These are phyloP conservation scores for Pleurotus tuoliensis DNA, from an alignment of 768 basidiomycete species.

Conservation along the genomic window DNA sequence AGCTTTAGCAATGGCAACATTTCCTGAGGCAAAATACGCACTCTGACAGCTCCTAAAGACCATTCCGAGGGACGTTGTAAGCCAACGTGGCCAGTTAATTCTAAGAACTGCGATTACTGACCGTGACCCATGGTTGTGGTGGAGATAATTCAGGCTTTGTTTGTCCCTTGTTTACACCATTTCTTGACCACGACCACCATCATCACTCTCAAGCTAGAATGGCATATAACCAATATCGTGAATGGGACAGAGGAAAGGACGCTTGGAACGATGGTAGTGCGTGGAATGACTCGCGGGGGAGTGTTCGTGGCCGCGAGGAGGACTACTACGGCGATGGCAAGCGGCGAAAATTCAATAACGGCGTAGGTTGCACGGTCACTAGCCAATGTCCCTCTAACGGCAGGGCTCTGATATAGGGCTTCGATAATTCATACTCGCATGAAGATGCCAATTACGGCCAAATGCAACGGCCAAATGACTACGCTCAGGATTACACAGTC, in stretches of 20 bases:
- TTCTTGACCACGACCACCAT: slow-evolving; percentile 23
- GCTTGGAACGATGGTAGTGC: slow-evolving; percentile 31
- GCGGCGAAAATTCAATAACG: slow-evolving; percentile 75
- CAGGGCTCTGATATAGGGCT: slow-evolving; percentile 37
- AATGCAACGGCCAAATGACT: slow-evolving; percentile 29
- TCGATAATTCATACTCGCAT: slow-evolving; percentile 45
- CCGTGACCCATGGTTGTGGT: slow-evolving; percentile 53
- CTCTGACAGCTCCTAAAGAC: slow-evolving; percentile 54
- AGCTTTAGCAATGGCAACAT: background rate
- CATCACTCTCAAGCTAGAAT: slow-evolving; percentile 33
- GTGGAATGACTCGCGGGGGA: slow-evolving; percentile 25
- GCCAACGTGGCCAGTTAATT: background rate
- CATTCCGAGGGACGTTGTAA: slow-evolving; percentile 13
- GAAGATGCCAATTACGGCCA: slow-evolving; percentile 29
- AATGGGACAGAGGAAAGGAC: slow-evolving; percentile 84
- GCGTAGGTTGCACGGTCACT: slow-evolving; percentile 40
- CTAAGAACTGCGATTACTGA: slow-evolving; percentile 18
- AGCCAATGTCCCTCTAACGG: slow-evolving; percentile 7
- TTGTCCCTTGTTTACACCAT: slow-evolving; percentile 32
- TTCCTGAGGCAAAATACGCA: slow-evolving; percentile 16
- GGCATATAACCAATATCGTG: slow-evolving; percentile 63
- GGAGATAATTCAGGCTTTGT: slow-evolving; percentile 27
- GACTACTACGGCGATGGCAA: slow-evolving; percentile 69
- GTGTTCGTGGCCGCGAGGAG: slow-evolving; percentile 60
- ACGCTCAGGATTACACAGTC: slow-evolving; percentile 44